Conservation (phyloP, 345 rosid species). For the Aurinia saxatilis region DNA sequence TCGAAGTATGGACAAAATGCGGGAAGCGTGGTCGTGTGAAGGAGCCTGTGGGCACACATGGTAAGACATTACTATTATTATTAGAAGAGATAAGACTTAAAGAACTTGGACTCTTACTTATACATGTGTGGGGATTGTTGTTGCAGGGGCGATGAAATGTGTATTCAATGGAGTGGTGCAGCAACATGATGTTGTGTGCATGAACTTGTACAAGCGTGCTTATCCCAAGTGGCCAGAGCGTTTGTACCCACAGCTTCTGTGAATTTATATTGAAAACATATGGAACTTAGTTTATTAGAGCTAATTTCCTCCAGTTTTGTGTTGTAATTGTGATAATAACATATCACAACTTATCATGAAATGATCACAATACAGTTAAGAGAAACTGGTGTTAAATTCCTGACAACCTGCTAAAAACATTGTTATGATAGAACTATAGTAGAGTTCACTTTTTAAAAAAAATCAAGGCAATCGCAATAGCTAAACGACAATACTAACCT, state of each 20-base stretch:
- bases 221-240: constrained; percentile 89
- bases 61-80: constrained; percentile 33
- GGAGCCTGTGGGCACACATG: constrained; percentile 96
- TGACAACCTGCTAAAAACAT: no score
- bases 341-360: no score
- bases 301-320: no score
- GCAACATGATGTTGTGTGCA: constrained; percentile 83
- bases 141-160: constrained; percentile 86
- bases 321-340: no score
- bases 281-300: no score
- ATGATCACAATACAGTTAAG: no score
- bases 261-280: no score
- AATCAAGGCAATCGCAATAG: no score
- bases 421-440: no score
- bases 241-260: constrained; percentile 42
- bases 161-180: constrained; percentile 77
- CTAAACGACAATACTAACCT: no score
- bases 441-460: no score
- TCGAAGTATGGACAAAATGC: constrained; percentile 80
- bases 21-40: constrained; percentile 83
- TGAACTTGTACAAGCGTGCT: constrained; percentile 83
- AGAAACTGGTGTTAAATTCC: no score
- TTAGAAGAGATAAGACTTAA: neutral
- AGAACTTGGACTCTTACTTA: neutral
- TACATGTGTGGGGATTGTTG: neutral